Base-by-base conservation (phyloP, 1,139 yeast genomes). In the Yamadazyma kanchanaburiensis region DNA sequence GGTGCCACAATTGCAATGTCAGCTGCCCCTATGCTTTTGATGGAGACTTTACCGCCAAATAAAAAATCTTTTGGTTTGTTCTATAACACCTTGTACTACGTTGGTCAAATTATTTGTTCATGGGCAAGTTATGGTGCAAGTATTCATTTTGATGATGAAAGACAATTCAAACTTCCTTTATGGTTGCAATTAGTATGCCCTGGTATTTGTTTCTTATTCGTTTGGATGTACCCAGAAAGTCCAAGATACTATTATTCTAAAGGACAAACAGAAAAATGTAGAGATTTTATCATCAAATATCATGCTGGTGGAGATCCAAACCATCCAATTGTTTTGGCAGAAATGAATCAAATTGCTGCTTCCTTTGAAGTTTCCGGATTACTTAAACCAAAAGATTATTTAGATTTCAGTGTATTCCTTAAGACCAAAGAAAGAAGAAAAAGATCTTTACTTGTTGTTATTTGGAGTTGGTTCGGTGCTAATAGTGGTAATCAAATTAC, bases 211-310 rank as follows among this genome's bases (percentile, higher is more conserved):
- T n/a, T n/a, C n/a, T n/a, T n/a, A n/a, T n/a, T n/a, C n/a, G n/a
- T n/a, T n/a, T n/a, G n/a, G 27, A 54, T 64, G 30, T 60, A 75
- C 14, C 82, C 83, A 1, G 84, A 77, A 44, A 69, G 79, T 1
- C 84, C 84, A 2, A 55, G 83, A 30, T 75, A 62, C 60, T 52
- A 71, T 20, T 56, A 74, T 12, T 49, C 64, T n/a, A 54, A 56
- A 15, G 61, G 60, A 4, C 45, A 59, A 17, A 40, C 53, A n/a
- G 55, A 55, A 2, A 53, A 57, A 10, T 78, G 80, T 3, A n/a
- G n/a, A n/a, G n/a, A n/a, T n/a, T n/a, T n/a, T n/a, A n/a, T n/a
- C n/a, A n/a, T n/a, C n/a, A n/a, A n/a, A n/a, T n/a, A n/a, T n/a
- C n/a, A n/a, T n/a, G n/a, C n/a, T n/a, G n/a, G n/a, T n/a, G n/a